A percentile compares a stretch with the other conserved stretches of the same genome.
phyloP scores from a whole-genome alignment of 305 asterid species.

The Petunia hybrid region DNA sequence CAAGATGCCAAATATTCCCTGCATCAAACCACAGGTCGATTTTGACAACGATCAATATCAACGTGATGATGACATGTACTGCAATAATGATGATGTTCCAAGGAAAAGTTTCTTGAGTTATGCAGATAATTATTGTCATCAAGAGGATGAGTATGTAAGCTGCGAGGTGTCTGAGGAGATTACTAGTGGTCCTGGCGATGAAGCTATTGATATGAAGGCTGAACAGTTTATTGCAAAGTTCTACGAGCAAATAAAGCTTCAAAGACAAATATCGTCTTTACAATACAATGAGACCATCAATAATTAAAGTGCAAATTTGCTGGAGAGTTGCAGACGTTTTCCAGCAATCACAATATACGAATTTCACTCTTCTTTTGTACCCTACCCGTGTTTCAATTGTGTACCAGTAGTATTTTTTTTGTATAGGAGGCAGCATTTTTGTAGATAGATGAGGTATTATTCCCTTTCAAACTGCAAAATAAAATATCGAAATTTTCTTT shows the following conservation, averaged over 20 bases:
- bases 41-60: constrained; percentile 34
- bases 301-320: constrained; percentile 31
- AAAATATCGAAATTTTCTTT: constrained; percentile 1
- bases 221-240: constrained; percentile 78
- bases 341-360: background rate
- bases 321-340: background rate
- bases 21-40: constrained; percentile 64
- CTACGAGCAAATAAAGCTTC: constrained; percentile 71
- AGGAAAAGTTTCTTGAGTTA: constrained; percentile 39
- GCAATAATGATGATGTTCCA: constrained; percentile 5
- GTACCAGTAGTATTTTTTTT: background rate
- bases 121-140: constrained; percentile 15
- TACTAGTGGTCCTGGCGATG: constrained; percentile 37
- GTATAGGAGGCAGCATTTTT: constrained; percentile 19
- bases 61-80: background rate
- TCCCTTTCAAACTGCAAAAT: background rate
- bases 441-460: constrained; percentile 1
- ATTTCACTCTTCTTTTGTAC: background rate
- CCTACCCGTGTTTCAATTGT: background rate
- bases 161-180: constrained; percentile 5
- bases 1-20: constrained; percentile 75
- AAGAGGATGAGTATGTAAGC: background rate
- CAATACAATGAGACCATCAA: constrained; percentile 42
- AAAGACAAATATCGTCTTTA: constrained; percentile 59
- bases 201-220: constrained; percentile 75